Conservation (phyloP, 768 basidiomycete species). For the Russula abietina region DNA sequence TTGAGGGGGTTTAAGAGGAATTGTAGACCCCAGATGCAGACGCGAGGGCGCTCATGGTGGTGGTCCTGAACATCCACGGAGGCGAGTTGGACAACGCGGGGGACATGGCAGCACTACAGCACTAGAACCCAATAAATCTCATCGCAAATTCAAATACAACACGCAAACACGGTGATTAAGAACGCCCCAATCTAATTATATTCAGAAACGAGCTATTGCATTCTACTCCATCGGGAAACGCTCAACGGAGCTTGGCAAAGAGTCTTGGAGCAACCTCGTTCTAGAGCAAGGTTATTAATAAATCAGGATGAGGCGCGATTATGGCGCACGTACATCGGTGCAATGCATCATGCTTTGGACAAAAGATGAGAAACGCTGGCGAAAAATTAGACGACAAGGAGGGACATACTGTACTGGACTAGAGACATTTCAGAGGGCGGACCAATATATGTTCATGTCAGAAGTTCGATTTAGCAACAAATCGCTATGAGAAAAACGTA, state of each 20-base stretch:
- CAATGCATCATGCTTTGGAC: constrained; percentile 81
- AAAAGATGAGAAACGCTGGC: constrained; percentile 14
- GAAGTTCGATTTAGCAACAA: background rate
- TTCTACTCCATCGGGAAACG: background rate
- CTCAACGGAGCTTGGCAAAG: constrained; percentile 66
- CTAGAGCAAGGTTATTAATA: constrained; percentile 29
- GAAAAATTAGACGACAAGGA: constrained; percentile 2
- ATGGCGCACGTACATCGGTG: constrained; percentile 58
- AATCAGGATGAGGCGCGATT: background rate
- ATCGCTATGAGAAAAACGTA: constrained; percentile 25
- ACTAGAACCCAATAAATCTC: background rate
- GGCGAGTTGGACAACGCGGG: too few species aligned
- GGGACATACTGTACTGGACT: constrained; percentile 78
- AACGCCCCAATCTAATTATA: constrained; percentile 7
- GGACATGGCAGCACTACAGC: background rate
- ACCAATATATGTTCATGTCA: constrained; percentile 18
- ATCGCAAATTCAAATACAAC: background rate
- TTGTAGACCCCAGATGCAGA: constrained; percentile 39
- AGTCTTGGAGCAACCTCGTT: constrained; percentile 70
- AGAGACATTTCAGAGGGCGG: constrained; percentile 6
- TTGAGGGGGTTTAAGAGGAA: constrained; percentile 38
- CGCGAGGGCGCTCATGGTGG: background rate
- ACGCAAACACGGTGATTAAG: background rate
- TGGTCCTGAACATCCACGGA: too few species aligned
- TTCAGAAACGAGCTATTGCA: background rate